These are phyloP conservation scores for Pichia insulana DNA, from an alignment of 805 yeast genomes.

Conservation along the genomic window DNA sequence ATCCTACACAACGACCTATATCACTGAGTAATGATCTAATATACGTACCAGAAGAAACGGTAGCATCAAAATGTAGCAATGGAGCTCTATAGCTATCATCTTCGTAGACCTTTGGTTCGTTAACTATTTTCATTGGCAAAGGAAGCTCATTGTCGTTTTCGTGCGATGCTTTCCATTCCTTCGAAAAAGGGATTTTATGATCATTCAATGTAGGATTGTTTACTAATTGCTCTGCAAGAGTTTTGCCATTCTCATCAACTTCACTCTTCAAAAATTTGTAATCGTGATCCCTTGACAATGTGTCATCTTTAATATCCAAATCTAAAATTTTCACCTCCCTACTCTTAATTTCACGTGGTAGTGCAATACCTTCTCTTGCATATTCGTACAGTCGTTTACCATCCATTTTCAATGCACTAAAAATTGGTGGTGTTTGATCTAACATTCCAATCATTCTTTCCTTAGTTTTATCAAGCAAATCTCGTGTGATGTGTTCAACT, in stretches of 20 bases:
- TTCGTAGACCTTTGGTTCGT: slow-evolving; percentile 25
- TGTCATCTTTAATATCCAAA: slow-evolving; percentile 45
- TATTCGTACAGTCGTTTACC: slow-evolving; percentile 93
- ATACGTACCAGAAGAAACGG: slow-evolving; percentile 92
- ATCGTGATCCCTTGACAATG: slow-evolving; percentile 45
- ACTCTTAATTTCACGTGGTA: slow-evolving; percentile 76
- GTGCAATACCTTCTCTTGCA: slow-evolving; percentile 78
- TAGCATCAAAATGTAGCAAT: slow-evolving; percentile 59
- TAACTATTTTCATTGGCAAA: slow-evolving; percentile 32
- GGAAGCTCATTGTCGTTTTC: slow-evolving; percentile 24
- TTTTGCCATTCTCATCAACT: slow-evolving; percentile 39
- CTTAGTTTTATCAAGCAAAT: slow-evolving; percentile 40
- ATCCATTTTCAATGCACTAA: slow-evolving; percentile 86
- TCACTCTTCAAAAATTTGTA: slow-evolving; percentile 39
- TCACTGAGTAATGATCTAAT: slow-evolving; percentile 87
- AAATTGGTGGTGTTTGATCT: slow-evolving; percentile 90
- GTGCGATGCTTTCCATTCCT: slow-evolving; percentile 41
- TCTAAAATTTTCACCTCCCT: slow-evolving; percentile 58
- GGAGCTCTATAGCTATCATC: slow-evolving; percentile 50
- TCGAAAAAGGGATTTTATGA: slow-evolving; percentile 51
- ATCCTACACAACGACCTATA: slow-evolving; percentile 69
- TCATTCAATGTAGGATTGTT: slow-evolving; percentile 52
- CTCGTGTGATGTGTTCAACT: slow-evolving; percentile 47
- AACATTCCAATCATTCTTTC: slow-evolving; percentile 71
- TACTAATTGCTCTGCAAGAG: slow-evolving; percentile 30